These are phyloP conservation scores for Phytophthora niederhauseri DNA, from an alignment of 352 stramenopile species.

Conservation along the genomic window DNA sequence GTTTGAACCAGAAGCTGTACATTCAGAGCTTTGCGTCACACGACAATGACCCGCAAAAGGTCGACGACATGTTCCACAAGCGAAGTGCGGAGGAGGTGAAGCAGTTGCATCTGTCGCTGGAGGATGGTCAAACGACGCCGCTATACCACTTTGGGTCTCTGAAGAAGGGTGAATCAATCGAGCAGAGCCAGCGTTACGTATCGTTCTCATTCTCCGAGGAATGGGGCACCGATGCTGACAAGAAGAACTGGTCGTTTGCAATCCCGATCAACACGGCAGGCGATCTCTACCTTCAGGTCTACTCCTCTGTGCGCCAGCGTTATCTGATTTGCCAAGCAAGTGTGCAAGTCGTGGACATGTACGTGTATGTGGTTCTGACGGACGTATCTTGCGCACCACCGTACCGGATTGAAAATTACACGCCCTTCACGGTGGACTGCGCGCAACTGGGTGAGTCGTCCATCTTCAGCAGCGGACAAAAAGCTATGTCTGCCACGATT, in stretches of 20 bases:
- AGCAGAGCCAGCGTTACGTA: constrained; percentile 75
- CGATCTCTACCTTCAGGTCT: constrained; percentile 84
- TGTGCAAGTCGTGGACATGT: constrained; percentile 90
- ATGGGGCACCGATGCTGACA: constrained; percentile 54
- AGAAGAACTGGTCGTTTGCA: constrained; percentile 78
- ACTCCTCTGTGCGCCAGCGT: constrained; percentile 73
- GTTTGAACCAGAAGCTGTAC: constrained; percentile 80
- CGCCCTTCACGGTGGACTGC: constrained; percentile 80
- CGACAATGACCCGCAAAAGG: constrained; percentile 65
- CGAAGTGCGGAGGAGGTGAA: constrained; percentile 67
- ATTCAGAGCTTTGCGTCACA: constrained; percentile 72
- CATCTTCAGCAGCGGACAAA: constrained; percentile 67
- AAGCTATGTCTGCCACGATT: constrained; percentile 53
- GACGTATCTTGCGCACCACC: constrained; percentile 81
- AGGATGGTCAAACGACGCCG: constrained; percentile 67
- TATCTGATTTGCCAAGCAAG: constrained; percentile 84
- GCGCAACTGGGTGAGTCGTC: constrained; percentile 71
- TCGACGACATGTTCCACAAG: constrained; percentile 78
- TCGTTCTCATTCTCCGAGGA: constrained; percentile 78
- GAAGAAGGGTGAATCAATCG: constrained; percentile 66
- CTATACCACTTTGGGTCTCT: constrained; percentile 84
- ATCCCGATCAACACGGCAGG: constrained; percentile 80
- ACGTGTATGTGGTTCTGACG: constrained; percentile 87
- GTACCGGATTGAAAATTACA: constrained; percentile 91
- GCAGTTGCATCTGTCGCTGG: constrained; percentile 50